These are phyloP conservation scores for Naganishia antarctica DNA, from an alignment of 768 basidiomycete species.

Conservation along the genomic window DNA sequence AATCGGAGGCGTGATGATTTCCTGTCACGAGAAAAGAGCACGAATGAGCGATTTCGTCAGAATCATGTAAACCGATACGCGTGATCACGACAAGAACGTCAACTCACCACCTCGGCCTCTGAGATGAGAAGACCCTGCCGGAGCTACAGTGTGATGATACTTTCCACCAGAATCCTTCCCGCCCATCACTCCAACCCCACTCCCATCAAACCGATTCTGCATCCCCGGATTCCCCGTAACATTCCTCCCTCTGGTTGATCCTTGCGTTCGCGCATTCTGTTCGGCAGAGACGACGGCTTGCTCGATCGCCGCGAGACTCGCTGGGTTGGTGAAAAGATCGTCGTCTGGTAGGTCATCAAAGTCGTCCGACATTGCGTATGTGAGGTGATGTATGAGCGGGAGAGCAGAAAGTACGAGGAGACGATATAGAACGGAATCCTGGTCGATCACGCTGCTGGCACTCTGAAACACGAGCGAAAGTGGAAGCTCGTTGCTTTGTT, in stretches of 20 bases:
- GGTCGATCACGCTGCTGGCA: too few species aligned
- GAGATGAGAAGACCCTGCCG: conserved; percentile 3
- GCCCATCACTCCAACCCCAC: conserved; percentile 29
- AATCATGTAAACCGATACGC: too few species aligned
- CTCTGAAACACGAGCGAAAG: too few species aligned
- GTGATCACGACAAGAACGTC: too few species aligned
- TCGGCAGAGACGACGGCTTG: conserved; percentile 50
- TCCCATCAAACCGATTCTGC: too few species aligned
- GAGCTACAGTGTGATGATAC: conserved; percentile 5
- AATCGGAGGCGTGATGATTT: neutral
- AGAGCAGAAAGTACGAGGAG: too few species aligned
- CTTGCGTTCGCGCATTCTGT: conserved; percentile 16
- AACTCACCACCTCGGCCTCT: conserved; percentile 13
- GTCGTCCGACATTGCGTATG: conserved; percentile 56
- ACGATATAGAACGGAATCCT: too few species aligned
- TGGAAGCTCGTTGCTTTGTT: too few species aligned
- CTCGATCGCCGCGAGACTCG: conserved; percentile 61
- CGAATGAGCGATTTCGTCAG: too few species aligned
- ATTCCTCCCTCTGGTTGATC: conserved; percentile 44
- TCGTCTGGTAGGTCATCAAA: conserved; percentile 65
- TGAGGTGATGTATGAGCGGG: too few species aligned
- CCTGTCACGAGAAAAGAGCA: too few species aligned
- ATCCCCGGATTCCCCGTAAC: conserved; percentile 41
- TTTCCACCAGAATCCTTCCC: neutral
- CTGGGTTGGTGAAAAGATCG: conserved; percentile 62